These are phyloP conservation scores for Talaromyces sp. DNA, from an alignment of 2,329 filamentous ascomycete species.

Conservation along the genomic window DNA sequence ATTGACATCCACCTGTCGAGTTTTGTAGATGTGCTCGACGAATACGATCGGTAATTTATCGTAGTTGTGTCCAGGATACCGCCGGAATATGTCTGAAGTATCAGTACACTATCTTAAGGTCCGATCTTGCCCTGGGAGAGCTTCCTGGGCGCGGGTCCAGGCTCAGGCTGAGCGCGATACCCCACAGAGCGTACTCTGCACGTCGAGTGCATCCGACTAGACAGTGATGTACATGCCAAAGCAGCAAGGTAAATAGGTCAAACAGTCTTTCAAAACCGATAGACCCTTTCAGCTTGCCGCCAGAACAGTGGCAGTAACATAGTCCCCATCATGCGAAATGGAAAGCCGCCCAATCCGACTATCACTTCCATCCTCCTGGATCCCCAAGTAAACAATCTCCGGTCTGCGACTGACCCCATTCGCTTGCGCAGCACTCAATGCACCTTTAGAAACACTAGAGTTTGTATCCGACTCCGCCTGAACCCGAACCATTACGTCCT, in stretches of 20 bases:
- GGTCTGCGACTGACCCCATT: slow-evolving; percentile 34
- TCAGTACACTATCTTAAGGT: too few relatives aligned
- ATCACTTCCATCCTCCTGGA: slow-evolving; percentile 20
- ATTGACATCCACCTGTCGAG: too few relatives aligned
- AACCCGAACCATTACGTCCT: slow-evolving; percentile 57
- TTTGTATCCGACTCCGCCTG: slow-evolving; percentile 16
- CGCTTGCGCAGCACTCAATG: background rate
- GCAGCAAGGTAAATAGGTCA: background rate
- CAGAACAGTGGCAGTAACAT: slow-evolving; percentile 60
- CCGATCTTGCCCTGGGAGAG: too few relatives aligned
- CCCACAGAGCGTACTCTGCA: too few relatives aligned
- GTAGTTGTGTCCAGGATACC: too few relatives aligned
- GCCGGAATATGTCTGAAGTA: too few relatives aligned
- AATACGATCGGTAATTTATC: too few relatives aligned
- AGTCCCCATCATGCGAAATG: slow-evolving; percentile 86
- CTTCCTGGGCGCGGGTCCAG: too few relatives aligned
- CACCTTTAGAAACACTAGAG: background rate
- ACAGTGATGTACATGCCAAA: background rate
- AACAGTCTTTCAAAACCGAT: background rate
- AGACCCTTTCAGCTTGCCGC: slow-evolving; percentile 33
- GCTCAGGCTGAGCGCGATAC: too few relatives aligned
- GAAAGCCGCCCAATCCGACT: slow-evolving; percentile 69
- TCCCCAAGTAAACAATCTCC: slow-evolving; percentile 41
- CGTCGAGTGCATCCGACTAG: background rate
- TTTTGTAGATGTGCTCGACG: too few relatives aligned